phyloP scores from a whole-genome alignment of 495 filamentous ascomycete genomes.

The Astrothelium macrocarpum region DNA sequence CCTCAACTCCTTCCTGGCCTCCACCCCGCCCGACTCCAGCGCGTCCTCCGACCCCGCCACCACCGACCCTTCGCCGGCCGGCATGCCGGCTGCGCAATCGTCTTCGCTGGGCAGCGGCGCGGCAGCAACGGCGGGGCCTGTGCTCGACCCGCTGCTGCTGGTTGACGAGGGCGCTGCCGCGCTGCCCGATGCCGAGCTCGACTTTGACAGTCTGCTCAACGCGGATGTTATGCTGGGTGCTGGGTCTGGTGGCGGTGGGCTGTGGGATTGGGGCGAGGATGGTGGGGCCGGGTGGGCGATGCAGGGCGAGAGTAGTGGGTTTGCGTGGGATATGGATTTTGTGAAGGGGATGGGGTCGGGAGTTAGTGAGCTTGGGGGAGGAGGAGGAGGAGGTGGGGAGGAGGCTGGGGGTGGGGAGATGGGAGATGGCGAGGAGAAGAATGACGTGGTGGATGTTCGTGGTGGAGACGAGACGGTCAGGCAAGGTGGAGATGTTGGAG shows the following conservation, averaged over 20 bases:
- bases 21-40: slow-evolving; percentile 31
- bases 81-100: not conserved
- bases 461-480: not conserved
- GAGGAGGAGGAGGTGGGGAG: not conserved
- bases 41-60: not conserved
- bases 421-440: not conserved
- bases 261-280: slow-evolving; percentile 17
- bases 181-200: slow-evolving; percentile 17
- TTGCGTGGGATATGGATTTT: slow-evolving; percentile 33
- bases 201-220: slow-evolving; percentile 30
- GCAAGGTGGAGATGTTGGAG: not conserved
- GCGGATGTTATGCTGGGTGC: slow-evolving; percentile 10
- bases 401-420: not conserved
- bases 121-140: no score
- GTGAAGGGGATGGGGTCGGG: slow-evolving; percentile 21
- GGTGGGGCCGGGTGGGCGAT: slow-evolving; percentile 20
- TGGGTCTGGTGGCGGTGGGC: slow-evolving; percentile 14
- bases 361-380: not conserved
- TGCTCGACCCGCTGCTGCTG: no score
- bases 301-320: slow-evolving; percentile 31
- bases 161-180: not conserved
- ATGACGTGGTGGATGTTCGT: not conserved
- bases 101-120: no score
- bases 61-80: not conserved
- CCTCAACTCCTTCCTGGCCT: slow-evolving; percentile 33